Evolutionary conservation across 306 rosid species (phyloP).

Genomic region (Begonia masoniana): DNA sequence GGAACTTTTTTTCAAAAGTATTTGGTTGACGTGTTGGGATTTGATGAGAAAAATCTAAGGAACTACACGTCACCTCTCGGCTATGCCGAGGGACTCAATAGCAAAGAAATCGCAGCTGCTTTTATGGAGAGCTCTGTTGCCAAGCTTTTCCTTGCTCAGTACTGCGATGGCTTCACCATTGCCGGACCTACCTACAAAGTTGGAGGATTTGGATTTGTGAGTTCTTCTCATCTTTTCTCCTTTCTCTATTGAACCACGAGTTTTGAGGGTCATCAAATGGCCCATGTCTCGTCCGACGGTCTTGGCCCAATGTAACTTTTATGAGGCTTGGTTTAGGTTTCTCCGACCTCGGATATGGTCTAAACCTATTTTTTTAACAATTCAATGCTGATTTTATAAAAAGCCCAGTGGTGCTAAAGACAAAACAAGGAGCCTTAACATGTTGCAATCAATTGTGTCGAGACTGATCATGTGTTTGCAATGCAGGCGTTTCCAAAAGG

Average conservation of each 20-base stretch:
- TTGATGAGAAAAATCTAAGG: slow-evolving; percentile 9
- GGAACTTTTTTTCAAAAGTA: slow-evolving; percentile 26
- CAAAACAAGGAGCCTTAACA: too few relatives aligned
- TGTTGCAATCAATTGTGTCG: too few relatives aligned
- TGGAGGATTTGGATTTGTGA: slow-evolving; percentile 36
- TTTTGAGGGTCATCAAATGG: neutral
- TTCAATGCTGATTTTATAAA: too few relatives aligned
- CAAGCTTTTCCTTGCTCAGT: slow-evolving; percentile 31
- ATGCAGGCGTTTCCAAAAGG: slow-evolving; percentile 33
- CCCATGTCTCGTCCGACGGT: too few relatives aligned
- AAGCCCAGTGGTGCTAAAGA: too few relatives aligned
- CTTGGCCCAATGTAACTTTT: neutral
- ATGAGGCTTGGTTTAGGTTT: too few relatives aligned
- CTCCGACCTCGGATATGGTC: too few relatives aligned
- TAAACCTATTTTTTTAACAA: too few relatives aligned
- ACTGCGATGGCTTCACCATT: slow-evolving; percentile 21
- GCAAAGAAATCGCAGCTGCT: slow-evolving; percentile 25
- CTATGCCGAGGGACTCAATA: slow-evolving; percentile 26
- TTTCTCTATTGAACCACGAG: neutral
- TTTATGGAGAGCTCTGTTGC: slow-evolving; percentile 27
- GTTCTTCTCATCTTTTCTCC: neutral
- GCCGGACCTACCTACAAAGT: slow-evolving; percentile 27
- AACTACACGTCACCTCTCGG: slow-evolving; percentile 10
- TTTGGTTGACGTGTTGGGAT: slow-evolving; percentile 13
- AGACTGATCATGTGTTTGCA: neutral